Conservation (phyloP, 2,329 filamentous ascomycete species). For the Phymatotrichopsis omnivora region DNA sequence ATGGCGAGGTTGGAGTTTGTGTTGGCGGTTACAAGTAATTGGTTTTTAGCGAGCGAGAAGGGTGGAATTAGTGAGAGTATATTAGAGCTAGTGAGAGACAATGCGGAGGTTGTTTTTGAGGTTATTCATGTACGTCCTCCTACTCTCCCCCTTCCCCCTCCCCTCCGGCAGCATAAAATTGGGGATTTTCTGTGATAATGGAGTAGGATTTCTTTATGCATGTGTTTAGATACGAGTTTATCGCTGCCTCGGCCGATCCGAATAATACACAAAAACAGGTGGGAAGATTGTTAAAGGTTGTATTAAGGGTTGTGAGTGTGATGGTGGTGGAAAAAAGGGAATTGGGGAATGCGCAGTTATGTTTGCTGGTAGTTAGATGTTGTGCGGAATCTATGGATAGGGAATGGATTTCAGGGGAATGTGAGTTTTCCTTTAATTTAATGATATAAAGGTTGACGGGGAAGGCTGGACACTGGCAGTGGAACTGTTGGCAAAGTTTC, state of each 20-base stretch:
- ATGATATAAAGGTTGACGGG: neutral
- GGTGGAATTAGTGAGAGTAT: conserved; percentile 4
- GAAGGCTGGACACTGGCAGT: conserved; percentile 18
- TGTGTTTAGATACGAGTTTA: conserved; percentile 13
- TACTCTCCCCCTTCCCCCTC: too few relatives aligned
- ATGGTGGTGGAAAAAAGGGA: conserved; percentile 1
- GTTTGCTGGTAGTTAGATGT: conserved; percentile 15
- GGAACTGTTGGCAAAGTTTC: conserved; percentile 10
- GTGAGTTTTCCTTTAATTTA: conserved; percentile 6
- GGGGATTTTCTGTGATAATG: neutral
- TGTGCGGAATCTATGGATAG: conserved; percentile 15
- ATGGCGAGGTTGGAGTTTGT: conserved; percentile 20
- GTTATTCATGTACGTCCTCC: conserved; percentile 17
- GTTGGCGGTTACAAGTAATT: conserved; percentile 16
- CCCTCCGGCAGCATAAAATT: neutral
- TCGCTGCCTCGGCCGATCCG: conserved; percentile 2
- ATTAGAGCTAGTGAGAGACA: conserved; percentile 8
- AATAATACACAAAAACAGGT: neutral
- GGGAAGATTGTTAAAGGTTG: conserved; percentile 9
- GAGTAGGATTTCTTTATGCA: conserved; percentile 18
- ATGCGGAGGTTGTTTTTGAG: conserved; percentile 7
- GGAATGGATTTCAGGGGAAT: conserved; percentile 18
- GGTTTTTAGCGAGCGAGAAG: conserved; percentile 5
- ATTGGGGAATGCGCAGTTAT: conserved; percentile 3
- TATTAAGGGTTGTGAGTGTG: conserved; percentile 3